Evolutionary conservation across 352 stramenopile species (phyloP), one percentile per base, ranked within the genome.

Genomic region (Phytophthora chlamydospora): DNA sequence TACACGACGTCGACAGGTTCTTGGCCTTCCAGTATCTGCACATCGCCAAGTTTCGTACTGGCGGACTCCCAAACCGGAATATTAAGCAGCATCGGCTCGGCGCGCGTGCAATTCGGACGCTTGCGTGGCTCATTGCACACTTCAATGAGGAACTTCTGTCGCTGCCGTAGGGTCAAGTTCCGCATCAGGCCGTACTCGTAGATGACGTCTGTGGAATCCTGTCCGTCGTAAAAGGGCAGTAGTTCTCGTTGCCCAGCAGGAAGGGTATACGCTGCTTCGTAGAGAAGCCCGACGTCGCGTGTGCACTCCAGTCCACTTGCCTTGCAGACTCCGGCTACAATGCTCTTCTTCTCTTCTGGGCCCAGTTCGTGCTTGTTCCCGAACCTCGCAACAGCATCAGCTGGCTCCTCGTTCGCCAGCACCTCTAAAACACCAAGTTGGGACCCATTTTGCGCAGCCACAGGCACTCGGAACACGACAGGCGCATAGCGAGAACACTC

Each of bases 1-100:
- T 94, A 92, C n/a, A 94, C 81, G 31, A 89, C 71, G 44, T 94
- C 85, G 2, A 92, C 59, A 6, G 85, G 85, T 57, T 94, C 85
- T 62, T 94, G 85, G 24, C 78, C 85, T 55, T 92, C 85, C 36
- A 89, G 73, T 10, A 94, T 76, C 53, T 91, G 71, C 0, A 94
- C 69, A 34, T 89, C 76, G 17, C 80, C 85, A 34, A 92, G 68
- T 31, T 91, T 90, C 35, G 87, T 87, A 38, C 81, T 73, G 0
- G 73, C 73, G 2, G 73, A 81, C 21, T 92, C 85, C 81, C 81
- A 92, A 12, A 94, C 81, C 0, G 85, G 85, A n/a, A 94, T 77
- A 41, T 71, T 70, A 3, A 92, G 36, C 36, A 94, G 62, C 75
- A 89, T 89, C 7, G 85, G 78, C 58, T 94, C 85, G 6, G 83